These are phyloP conservation scores for Candida nonsorbophila DNA, from an alignment of 805 yeast species.

Conservation along the genomic window DNA sequence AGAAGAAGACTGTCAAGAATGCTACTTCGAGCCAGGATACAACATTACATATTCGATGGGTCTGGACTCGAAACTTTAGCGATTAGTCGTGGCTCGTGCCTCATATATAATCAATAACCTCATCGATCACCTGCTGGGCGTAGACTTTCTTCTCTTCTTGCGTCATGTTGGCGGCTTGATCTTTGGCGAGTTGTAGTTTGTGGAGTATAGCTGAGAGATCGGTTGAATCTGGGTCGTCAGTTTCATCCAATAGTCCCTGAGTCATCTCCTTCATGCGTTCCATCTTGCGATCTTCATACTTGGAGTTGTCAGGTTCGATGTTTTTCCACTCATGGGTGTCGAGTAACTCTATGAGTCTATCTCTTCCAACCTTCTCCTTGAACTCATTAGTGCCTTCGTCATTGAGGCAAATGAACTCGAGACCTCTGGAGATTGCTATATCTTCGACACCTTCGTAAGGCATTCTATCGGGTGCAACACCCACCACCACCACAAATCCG, in stretches of 20 bases:
- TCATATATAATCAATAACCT: conserved; percentile 33
- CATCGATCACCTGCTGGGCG: conserved; percentile 31
- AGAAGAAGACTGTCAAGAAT: conserved; percentile 80
- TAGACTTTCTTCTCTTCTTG: conserved; percentile 22
- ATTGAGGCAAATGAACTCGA: conserved; percentile 36
- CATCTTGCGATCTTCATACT: conserved; percentile 16
- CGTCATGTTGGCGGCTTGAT: conserved; percentile 9
- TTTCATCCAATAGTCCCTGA: conserved; percentile 14
- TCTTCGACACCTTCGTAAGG: conserved; percentile 31
- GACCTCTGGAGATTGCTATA: conserved; percentile 27
- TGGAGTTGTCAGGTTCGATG: conserved; percentile 7
- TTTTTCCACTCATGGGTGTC: conserved; percentile 46
- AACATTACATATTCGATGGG: conserved; percentile 18
- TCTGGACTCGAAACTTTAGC: conserved; percentile 10
- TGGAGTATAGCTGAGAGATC: conserved; percentile 26
- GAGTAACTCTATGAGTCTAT: conserved; percentile 40
- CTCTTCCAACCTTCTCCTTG: conserved; percentile 37
- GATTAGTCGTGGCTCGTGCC: too few species aligned
- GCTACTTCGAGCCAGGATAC: conserved; percentile 59
- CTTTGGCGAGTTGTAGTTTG: conserved; percentile 31
- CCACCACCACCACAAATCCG: conserved; percentile 24
- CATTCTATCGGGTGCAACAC: conserved; percentile 8
- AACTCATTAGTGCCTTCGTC: conserved; percentile 35
- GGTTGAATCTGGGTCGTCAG: conserved; percentile 6
- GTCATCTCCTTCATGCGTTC: conserved; percentile 21